Base-by-base conservation (phyloP, 257 asterid species). In the Primulina eburnea region DNA sequence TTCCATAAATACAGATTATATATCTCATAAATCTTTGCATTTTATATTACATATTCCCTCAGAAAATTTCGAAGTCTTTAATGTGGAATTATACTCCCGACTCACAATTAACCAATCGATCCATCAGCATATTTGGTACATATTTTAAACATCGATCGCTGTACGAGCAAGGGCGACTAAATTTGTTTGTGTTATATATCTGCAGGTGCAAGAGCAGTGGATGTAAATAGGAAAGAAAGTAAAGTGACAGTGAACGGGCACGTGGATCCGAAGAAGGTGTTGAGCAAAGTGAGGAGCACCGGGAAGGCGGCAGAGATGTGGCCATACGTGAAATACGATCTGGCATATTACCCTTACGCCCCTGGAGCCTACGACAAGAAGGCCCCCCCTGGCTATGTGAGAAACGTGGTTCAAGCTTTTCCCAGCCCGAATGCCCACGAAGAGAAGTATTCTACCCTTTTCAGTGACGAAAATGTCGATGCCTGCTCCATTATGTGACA, bases 241-340 rank as follows among this genome's bases (percentile, higher is more conserved):
- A 73, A 65, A 12, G 95, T 92, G 30, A 77, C 83, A 21, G 97
- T 92, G 3, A 79, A 30, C 4, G 97, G 97, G 0, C 50, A 67
- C 24, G 86, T 92, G 0, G 95, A 85, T 1, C 85, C 84, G 34
- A 81, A 76, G 2, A 92, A 86, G 57, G 96, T 92, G 21, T 71
- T 92, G 12, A 74, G 75, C 1, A 83, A 60, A 32, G 87, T 92
- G 64, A 65, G 65, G 62, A 70, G 77, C 47, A 85, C 85, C 0
- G 97, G 97, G 30, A 90, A 90, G 80, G 84, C n/a, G 26, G 92
- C 95, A 9, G 88, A 87, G 59, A 55, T 84, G 18, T 90, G 97
- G 97, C 97, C 97, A 0, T 90, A 88, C 43, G 81, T 90, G 2
- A 40, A 75, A 16, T 76, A 88, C 50, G 80, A 89, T 24, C 58